phyloP scores from a whole-genome alignment of 495 filamentous ascomycete species.

The Thozetella sp. region DNA sequence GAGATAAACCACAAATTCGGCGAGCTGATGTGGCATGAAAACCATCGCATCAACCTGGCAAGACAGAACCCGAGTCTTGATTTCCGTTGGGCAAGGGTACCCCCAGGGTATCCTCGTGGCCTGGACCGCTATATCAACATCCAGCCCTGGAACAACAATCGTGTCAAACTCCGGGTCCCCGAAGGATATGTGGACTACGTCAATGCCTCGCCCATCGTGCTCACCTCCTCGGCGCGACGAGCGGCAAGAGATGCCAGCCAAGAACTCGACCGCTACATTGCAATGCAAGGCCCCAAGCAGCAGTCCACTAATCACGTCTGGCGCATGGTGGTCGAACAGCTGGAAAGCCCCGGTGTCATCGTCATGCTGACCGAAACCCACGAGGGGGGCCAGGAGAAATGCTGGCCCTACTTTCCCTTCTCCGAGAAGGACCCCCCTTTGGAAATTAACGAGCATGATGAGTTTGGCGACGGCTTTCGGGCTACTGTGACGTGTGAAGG shows the following conservation, averaged over 20 bases:
- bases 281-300: slow-evolving; percentile 79
- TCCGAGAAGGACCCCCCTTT: slow-evolving; percentile 52
- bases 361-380: slow-evolving; percentile 95
- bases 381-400: slow-evolving; percentile 84
- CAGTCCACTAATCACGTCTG: slow-evolving; percentile 77
- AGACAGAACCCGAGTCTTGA: slow-evolving; percentile 40
- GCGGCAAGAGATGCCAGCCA: slow-evolving; percentile 24
- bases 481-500: slow-evolving; percentile 53
- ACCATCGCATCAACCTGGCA: slow-evolving; percentile 50
- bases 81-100: slow-evolving; percentile 57
- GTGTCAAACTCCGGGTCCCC: slow-evolving; percentile 81
- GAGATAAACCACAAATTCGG: slow-evolving; percentile 57
- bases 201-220: slow-evolving; percentile 87
- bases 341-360: slow-evolving; percentile 76
- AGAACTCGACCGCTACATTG: slow-evolving; percentile 50
- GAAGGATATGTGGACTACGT: slow-evolving; percentile 86
- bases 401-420: slow-evolving; percentile 85
- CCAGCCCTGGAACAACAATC: slow-evolving; percentile 82
- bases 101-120: slow-evolving; percentile 45
- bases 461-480: slow-evolving; percentile 64
- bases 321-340: slow-evolving; percentile 95
- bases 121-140: slow-evolving; percentile 86
- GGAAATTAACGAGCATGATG: slow-evolving; percentile 59
- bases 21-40: slow-evolving; percentile 65
- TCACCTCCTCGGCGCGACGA: slow-evolving; percentile 68